phyloP scores from a whole-genome alignment of 2,329 filamentous ascomycete genomes.

The Colletotrichum sp. region DNA sequence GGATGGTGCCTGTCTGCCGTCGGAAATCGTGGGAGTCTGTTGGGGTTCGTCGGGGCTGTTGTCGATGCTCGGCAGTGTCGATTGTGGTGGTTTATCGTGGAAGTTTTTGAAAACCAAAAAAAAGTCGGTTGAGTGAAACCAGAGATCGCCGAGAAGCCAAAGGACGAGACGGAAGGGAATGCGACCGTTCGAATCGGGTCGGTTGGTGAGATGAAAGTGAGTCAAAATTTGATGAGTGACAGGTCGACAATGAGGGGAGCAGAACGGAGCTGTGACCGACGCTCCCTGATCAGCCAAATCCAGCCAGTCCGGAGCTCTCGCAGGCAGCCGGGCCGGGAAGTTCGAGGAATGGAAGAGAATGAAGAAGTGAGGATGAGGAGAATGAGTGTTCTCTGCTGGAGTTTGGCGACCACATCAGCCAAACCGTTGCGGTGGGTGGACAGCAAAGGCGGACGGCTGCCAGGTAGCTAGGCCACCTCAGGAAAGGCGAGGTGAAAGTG shows the following conservation, averaged over 20 bases:
- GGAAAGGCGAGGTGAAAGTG: neutral
- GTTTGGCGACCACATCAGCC: neutral
- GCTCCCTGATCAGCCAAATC: conserved; percentile 2
- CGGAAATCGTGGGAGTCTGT: neutral
- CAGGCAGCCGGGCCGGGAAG: neutral
- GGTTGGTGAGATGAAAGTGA: conserved; percentile 7
- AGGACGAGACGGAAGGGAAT: neutral
- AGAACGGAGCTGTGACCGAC: neutral
- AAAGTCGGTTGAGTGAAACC: neutral
- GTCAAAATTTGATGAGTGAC: conserved; percentile 11
- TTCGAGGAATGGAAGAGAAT: neutral
- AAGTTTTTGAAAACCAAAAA: neutral
- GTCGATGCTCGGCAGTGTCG: neutral
- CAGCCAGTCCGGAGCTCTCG: conserved; percentile 1
- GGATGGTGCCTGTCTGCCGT: neutral
- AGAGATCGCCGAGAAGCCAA: neutral
- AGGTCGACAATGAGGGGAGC: neutral
- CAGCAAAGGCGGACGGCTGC: neutral
- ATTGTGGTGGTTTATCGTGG: neutral
- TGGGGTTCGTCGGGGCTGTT: neutral
- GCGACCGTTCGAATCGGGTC: neutral
- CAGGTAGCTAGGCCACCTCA: neutral
- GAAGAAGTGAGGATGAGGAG: neutral
- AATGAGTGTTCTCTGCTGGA: neutral
- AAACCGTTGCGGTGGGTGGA: neutral